Conservation (phyloP, 2,329 filamentous ascomycete species). For the Magnaporthiopsis rhizophila region DNA sequence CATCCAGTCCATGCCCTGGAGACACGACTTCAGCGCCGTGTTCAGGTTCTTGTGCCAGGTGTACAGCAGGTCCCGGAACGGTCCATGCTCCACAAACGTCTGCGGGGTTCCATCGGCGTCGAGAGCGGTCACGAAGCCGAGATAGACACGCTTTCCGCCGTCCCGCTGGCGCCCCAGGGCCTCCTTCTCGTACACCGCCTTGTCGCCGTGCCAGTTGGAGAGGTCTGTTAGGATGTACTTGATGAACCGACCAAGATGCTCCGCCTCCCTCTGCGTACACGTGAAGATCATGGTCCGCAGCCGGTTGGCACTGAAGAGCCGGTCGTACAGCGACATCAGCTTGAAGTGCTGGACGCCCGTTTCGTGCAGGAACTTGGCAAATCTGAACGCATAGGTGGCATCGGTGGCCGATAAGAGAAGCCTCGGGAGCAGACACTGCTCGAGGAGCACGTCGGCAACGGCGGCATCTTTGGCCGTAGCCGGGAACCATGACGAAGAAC, state of each 20-base stretch:
- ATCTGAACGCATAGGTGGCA: slow-evolving; percentile 78
- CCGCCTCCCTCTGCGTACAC: slow-evolving; percentile 82
- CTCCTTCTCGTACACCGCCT: slow-evolving; percentile 70
- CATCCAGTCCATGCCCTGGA: slow-evolving; percentile 86
- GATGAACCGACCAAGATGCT: slow-evolving; percentile 87
- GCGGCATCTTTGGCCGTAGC: slow-evolving; percentile 54
- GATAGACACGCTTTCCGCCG: slow-evolving; percentile 41
- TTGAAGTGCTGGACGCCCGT: slow-evolving; percentile 80
- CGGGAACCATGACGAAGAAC: slow-evolving; percentile 73
- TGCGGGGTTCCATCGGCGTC: slow-evolving; percentile 63
- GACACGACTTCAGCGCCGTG: slow-evolving; percentile 70
- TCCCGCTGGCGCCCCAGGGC: slow-evolving; percentile 58
- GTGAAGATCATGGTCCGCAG: slow-evolving; percentile 78
- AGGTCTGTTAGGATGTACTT: slow-evolving; percentile 75
- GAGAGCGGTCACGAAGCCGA: slow-evolving; percentile 71
- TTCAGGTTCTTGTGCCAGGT: slow-evolving; percentile 85
- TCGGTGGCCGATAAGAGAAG: slow-evolving; percentile 77
- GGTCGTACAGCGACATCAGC: slow-evolving; percentile 73
- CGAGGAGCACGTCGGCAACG: slow-evolving; percentile 70
- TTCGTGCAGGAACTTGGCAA: slow-evolving; percentile 81
- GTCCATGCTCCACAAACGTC: slow-evolving; percentile 70
- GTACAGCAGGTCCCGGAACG: slow-evolving; percentile 78
- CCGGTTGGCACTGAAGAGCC: slow-evolving; percentile 75
- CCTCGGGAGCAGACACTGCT: slow-evolving; percentile 88
- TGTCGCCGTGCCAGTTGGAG: slow-evolving; percentile 74